phyloP scores from a whole-genome alignment of 2,329 filamentous ascomycete species.

The Chrysoporthe austroafricana region DNA sequence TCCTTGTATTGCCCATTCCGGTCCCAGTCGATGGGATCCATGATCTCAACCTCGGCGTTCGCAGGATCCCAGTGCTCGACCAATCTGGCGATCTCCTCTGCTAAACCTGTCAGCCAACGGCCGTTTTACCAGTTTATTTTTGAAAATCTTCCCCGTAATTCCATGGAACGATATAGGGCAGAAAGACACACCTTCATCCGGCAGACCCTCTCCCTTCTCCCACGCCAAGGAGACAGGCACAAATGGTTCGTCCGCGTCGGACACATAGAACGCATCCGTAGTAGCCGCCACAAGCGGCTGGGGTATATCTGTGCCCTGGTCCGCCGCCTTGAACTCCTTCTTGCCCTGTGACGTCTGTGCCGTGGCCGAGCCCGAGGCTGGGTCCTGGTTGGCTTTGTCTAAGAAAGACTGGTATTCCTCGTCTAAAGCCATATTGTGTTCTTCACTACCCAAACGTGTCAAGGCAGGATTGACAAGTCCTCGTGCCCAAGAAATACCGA shows the following conservation, averaged over 20 bases:
- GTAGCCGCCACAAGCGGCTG: conserved; percentile 54
- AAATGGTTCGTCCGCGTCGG: conserved; percentile 86
- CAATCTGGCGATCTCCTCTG: conserved; percentile 72
- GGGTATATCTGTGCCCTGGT: conserved; percentile 64
- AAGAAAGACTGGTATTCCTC: conserved; percentile 84
- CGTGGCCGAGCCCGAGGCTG: conserved; percentile 60
- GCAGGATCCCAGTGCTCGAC: conserved; percentile 61
- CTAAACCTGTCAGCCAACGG: conserved; percentile 16
- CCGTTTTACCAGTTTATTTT: not conserved
- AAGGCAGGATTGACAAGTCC: not conserved
- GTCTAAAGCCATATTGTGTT: conserved; percentile 69
- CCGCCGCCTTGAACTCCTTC: conserved; percentile 54
- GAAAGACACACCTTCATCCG: conserved; percentile 60
- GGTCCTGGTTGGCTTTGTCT: conserved; percentile 82
- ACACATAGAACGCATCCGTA: conserved; percentile 69
- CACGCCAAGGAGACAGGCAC: conserved; percentile 73
- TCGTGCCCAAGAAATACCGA: not conserved
- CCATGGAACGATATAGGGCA: not conserved
- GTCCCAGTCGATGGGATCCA: conserved; percentile 76
- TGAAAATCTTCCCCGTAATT: not conserved
- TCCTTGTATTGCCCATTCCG: conserved; percentile 68
- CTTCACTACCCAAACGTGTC: not conserved
- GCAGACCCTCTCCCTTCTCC: conserved; percentile 55
- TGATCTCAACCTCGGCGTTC: conserved; percentile 64
- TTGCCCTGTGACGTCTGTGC: conserved; percentile 33